phyloP scores from a whole-genome alignment of 345 rosid genomes.

The Aquilaria sinensis region DNA sequence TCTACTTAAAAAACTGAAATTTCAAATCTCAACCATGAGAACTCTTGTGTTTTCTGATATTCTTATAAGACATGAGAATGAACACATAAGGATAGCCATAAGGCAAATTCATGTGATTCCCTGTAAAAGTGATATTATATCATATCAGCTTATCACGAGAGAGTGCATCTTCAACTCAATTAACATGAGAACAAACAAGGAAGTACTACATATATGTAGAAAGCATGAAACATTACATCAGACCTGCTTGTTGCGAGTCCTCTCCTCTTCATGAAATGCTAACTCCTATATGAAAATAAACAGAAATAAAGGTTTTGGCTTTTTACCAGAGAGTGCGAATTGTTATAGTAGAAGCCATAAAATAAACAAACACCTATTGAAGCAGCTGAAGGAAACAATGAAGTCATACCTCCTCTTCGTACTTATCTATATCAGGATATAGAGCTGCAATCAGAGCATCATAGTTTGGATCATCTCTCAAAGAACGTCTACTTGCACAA shows the following conservation, averaged over 20 bases:
- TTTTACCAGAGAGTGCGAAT: constrained; percentile 7
- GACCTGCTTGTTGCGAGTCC: constrained; percentile 86
- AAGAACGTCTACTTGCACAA: constrained; percentile 93
- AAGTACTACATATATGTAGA: constrained; percentile 11
- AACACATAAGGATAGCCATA: too few species aligned
- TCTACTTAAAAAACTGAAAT: too few species aligned
- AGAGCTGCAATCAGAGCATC: constrained; percentile 84
- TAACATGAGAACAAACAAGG: neutral
- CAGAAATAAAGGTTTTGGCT: constrained; percentile 8
- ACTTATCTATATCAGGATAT: constrained; percentile 72
- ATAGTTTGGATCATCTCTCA: constrained; percentile 90
- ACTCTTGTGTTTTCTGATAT: too few species aligned
- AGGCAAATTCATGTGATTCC: too few species aligned
- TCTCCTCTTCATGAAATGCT: constrained; percentile 83
- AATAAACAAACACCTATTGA: neutral
- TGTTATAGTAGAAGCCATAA: neutral
- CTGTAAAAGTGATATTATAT: too few species aligned
- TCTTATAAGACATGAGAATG: too few species aligned
- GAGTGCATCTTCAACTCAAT: too few species aligned
- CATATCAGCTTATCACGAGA: too few species aligned
- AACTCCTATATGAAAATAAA: constrained; percentile 48
- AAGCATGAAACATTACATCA: constrained; percentile 9
- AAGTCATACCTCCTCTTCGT: constrained; percentile 65
- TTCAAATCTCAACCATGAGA: too few species aligned
- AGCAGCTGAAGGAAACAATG: constrained; percentile 3